phyloP scores from a whole-genome alignment of 345 rosid species.

The Trapa incisa region DNA sequence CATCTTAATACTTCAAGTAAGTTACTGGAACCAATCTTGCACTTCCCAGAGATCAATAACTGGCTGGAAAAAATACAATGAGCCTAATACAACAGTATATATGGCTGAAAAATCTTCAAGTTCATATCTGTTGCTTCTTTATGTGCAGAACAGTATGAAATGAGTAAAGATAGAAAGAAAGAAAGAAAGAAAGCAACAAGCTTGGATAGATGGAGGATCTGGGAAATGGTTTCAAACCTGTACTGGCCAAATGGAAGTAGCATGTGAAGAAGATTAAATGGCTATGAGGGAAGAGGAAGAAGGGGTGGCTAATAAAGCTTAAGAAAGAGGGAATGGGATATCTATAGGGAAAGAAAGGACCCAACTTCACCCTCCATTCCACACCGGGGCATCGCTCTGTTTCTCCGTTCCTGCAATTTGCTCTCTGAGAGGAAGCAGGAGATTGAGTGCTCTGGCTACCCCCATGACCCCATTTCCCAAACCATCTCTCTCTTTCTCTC shows the following conservation, averaged over 20 bases:
- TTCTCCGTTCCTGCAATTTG: neutral
- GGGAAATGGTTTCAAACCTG: neutral
- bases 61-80: no score
- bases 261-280: neutral
- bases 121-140: no score
- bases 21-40: neutral
- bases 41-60: neutral
- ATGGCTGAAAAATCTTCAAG: no score
- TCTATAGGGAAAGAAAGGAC: conserved; percentile 18
- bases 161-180: neutral
- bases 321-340: conserved; percentile 16
- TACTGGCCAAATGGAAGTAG: neutral
- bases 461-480: no score
- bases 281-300: neutral
- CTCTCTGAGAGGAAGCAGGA: no score
- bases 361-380: conserved; percentile 2
- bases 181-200: neutral
- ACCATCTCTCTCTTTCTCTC: no score
- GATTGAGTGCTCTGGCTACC: no score
- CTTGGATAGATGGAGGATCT: no score
- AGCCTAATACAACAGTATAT: no score
- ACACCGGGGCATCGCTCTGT: neutral
- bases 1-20: neutral
- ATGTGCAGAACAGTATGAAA: neutral
- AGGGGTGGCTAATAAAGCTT: neutral